phyloP scores from a whole-genome alignment of 139 green algal species.

The Volvox reticuliferus region DNA sequence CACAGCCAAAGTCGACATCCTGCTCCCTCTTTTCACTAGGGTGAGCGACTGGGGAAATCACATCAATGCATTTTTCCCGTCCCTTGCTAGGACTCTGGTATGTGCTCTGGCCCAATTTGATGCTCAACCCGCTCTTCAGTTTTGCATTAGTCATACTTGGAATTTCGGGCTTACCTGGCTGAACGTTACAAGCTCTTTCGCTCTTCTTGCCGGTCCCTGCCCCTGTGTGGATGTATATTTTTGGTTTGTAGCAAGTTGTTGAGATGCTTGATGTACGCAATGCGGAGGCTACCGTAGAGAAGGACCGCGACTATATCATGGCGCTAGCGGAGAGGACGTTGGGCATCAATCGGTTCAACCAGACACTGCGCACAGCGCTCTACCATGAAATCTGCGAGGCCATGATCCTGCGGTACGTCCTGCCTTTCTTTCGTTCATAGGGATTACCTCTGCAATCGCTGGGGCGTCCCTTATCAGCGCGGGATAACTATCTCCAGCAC shows the following conservation, averaged over 20 bases:
- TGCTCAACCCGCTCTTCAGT: too few species aligned
- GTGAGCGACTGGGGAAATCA: not conserved
- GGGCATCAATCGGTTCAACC: conserved; percentile 55
- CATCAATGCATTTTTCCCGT: too few species aligned
- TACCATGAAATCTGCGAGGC: conserved; percentile 49
- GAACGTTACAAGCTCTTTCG: too few species aligned
- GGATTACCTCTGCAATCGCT: too few species aligned
- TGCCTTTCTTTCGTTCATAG: not conserved
- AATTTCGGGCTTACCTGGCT: too few species aligned
- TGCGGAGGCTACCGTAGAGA: conserved; percentile 49
- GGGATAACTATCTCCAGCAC: too few species aligned
- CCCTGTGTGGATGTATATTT: too few species aligned
- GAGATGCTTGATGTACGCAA: conserved; percentile 53
- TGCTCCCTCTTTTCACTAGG: conserved; percentile 50
- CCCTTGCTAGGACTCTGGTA: too few species aligned
- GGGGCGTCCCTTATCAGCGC: too few species aligned
- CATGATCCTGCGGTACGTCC: conserved; percentile 40
- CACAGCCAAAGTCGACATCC: conserved; percentile 48
- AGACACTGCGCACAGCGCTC: conserved; percentile 44
- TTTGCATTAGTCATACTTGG: too few species aligned
- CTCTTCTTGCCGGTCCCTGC: too few species aligned
- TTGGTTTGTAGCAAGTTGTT: conserved; percentile 45
- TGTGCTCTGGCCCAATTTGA: too few species aligned
- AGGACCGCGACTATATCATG: conserved; percentile 58
- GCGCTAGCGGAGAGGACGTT: conserved; percentile 39